Conservation (phyloP, 768 basidiomycete genomes). For the Russula compacta region DNA sequence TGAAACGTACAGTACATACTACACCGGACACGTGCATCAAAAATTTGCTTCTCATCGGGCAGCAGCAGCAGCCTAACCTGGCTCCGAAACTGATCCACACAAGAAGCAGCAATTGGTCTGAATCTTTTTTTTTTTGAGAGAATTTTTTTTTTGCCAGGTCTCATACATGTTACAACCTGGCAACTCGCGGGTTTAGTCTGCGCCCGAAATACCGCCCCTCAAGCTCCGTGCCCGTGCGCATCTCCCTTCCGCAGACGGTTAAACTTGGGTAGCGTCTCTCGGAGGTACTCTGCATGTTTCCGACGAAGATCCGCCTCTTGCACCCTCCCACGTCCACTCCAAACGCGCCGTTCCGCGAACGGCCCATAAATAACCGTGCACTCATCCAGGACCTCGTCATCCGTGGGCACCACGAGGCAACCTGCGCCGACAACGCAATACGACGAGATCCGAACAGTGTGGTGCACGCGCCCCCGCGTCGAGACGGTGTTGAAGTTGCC, state of each 20-base stretch:
- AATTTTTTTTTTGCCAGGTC: neutral
- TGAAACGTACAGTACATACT: no score
- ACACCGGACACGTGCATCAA: neutral
- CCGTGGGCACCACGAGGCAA: conserved; percentile 68
- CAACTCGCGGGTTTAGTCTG: no score
- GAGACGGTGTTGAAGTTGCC: conserved; percentile 84
- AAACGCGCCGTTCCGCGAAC: conserved; percentile 59
- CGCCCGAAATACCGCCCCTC: neutral
- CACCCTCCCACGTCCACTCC: conserved; percentile 78
- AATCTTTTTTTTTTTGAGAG: neutral
- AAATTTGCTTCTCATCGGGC: no score
- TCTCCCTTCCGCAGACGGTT: conserved; percentile 43
- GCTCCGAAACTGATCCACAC: neutral
- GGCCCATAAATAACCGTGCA: conserved; percentile 82
- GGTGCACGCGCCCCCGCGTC: conserved; percentile 74
- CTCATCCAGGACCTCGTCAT: conserved; percentile 70
- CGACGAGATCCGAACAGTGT: conserved; percentile 68
- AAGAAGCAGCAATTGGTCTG: neutral
- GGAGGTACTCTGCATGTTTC: conserved; percentile 87
- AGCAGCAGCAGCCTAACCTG: no score
- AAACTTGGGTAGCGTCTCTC: conserved; percentile 88
- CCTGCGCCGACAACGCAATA: conserved; percentile 79
- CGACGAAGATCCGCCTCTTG: conserved; percentile 76
- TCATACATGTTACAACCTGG: neutral
- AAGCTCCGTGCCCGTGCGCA: conserved; percentile 8